Base-by-base conservation (phyloP, 768 basidiomycete genomes). In the Tylopilus felleus region DNA sequence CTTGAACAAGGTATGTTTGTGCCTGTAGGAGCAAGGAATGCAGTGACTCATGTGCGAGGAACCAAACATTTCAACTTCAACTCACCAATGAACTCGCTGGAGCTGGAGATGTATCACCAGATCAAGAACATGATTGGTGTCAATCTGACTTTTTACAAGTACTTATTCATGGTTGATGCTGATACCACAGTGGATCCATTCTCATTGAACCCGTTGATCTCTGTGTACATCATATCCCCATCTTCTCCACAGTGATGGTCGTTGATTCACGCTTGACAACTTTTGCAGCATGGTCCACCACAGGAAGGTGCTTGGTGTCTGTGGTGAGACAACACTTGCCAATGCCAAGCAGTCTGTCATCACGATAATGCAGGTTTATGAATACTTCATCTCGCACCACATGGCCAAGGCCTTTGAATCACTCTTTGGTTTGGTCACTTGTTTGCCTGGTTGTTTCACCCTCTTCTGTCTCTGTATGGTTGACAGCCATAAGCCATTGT, bases 101-200 rank as follows among this genome's bases (percentile, higher is more conserved):
- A 99, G 73, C 74, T 99, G 49, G 97, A 99, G 75, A 96, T 99
- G 76, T 98, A 94, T 67, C 97, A 98, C 69, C 97, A 99, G 72
- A 94, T 98, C 80, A 93, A 98, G 81, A 99, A 99, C 65, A 94
- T 98, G 50, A 98, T 99, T 63, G 97, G 97, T 72, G 93, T 99
- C 65, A 97, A 99, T 72, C 97, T 96, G 3, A 87, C 93, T 0
- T 98, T 98, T 75, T 99, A 98, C 73, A 97, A 98, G 73, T 98
- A 95, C 64, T 60, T 94, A 56, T 89, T 96, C 75, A 93, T 85
- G 68, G 83, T 97, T 38, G 93, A 97, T 72, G 93, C 94, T 58
- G 93, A 97, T 79, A 99, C 97, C 2, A 90, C 88, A 8, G 94
- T 96, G 35, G 85, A 93, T 49, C 87, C 91, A 22, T 74, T 86